Evolutionary conservation across 202 grass and related monocot species (phyloP), one percentile per base, ranked within the genome.

Genomic region (Digitaria exilis): DNA sequence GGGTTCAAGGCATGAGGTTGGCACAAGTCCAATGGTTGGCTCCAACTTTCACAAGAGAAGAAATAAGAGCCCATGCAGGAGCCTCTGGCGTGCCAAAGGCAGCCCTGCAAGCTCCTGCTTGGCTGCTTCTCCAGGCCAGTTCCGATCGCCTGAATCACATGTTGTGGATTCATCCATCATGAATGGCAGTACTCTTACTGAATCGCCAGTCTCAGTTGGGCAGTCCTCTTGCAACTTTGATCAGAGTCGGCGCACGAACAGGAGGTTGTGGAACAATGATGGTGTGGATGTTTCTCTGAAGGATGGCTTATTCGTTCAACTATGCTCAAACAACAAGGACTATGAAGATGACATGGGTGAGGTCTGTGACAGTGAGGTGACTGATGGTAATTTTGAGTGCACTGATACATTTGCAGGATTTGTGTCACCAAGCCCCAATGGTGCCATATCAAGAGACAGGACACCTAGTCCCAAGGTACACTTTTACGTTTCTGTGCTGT

Each of bases 201-300:
- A 89, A 16, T 93, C 96, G 0, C 82, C 91, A 8, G 65, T 77
- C 22, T 97, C 95, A 0, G 84, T 89, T 0, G 92, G 79, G 11
- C 90, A 91, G 82, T 88, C 74, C 81, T 96, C 96, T 72, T 89
- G 75, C 79, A 89, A 94, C 65, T 88, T 89, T 45, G 87, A 77
- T 19, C 61, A 54, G 35, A 88, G 43, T 31, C 78, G 84, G 59
- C 91, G 91, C 44, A 54, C 91, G 5, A 96, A 87, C 65, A 87
- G 96, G 66, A 94, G 91, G 76, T 65, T 96, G 34, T 98, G 96
- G 96, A 87, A 54, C 69, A 83, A 83, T 50, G 94, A 91, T 73
- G 83, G 79, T 48, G 89, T 94, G 14, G 96, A 94, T 92, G 89
- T 96, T 42, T 96, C 96, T 87, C 86, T 96, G 41, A 98, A 94